Base-by-base conservation (phyloP, 306 rosid genomes). In the Vicia sativa region DNA sequence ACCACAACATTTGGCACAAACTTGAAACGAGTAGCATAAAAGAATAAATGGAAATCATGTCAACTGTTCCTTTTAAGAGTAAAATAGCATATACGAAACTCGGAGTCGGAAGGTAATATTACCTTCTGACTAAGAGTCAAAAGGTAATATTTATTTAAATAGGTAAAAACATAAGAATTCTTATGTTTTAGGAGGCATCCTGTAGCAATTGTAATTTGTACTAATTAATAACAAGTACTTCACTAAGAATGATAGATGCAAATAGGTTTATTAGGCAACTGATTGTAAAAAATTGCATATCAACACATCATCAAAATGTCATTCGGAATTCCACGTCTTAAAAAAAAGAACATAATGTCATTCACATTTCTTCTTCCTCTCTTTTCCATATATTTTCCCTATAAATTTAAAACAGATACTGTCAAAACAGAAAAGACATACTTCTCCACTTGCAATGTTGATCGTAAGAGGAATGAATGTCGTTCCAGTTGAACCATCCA, bases 391-490 rank as follows among this genome's bases (percentile, higher is more conserved):
- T 41, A 73, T 38, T 54, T 31, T 28, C 57, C 63, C 11, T 1
- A n/a, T 43, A 72, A 38, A 23, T 2, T 26, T 41, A 68, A 18
- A 21, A 43, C 55, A 16, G 19, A 45, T 52, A 78, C 18, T 31
- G 15, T 25, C 10, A 26, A 54, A 49, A 12, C 54, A 62, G 42
- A 31, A 23, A 4, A 34, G 28, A 50, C 85, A 75, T 88, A 93
- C 97, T 87, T 93, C 99, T 85, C 99, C 96, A 67, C 75, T 49
- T 62, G 85, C 89, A 74, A 90, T 79, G 75, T 79, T 70, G 81
- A 93, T 87, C 77, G 87, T 66, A 85, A 88, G 90, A n/a, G 99
- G 95, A 64, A 96, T 85, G 79, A 93, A 90, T 59, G 96, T 96
- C 77, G 79, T 80, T 74, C 97, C 96, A 61, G 97, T 91, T 5